These are phyloP conservation scores for Nymphaea thermarum DNA, from an alignment of 164 flowering plant species.

Conservation along the genomic window DNA sequence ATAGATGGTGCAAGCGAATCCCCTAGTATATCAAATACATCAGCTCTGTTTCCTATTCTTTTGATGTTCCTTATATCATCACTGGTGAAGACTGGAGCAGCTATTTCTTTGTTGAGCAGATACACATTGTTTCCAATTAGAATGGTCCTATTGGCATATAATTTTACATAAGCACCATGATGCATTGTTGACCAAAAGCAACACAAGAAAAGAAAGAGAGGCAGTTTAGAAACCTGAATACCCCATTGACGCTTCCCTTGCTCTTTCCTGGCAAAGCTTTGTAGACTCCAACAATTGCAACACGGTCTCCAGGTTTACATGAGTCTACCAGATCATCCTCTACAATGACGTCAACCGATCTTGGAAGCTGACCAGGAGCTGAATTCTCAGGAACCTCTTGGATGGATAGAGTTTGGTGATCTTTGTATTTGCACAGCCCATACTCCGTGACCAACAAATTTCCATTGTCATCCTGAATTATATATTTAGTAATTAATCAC, in stretches of 20 bases:
- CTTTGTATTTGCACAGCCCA: slow-evolving; percentile 93
- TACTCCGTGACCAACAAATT: slow-evolving; percentile 88
- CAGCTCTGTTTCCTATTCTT: slow-evolving; percentile 65
- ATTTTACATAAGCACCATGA: neutral
- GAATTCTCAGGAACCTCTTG: slow-evolving; percentile 98
- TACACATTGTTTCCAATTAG: slow-evolving; percentile 88
- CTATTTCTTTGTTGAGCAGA: slow-evolving; percentile 88
- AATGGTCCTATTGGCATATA: slow-evolving; percentile 55
- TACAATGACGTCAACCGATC: slow-evolving; percentile 84
- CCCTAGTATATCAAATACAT: slow-evolving; percentile 79
- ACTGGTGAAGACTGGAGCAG: slow-evolving; percentile 63
- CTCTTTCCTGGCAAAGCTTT: slow-evolving; percentile 94
- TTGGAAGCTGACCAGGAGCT: slow-evolving; percentile 97
- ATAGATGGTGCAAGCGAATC: slow-evolving; percentile 97
- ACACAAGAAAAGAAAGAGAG: neutral
- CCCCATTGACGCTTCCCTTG: slow-evolving; percentile 94
- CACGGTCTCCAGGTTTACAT: slow-evolving; percentile 98
- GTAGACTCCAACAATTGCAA: slow-evolving; percentile 82
- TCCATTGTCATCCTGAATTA: slow-evolving; percentile 78
- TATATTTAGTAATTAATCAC: neutral
- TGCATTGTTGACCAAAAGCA: neutral
- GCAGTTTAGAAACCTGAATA: slow-evolving; percentile 55
- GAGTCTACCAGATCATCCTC: slow-evolving; percentile 98
- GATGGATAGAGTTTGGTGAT: slow-evolving; percentile 90
- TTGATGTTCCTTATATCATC: slow-evolving; percentile 69